phyloP scores from a whole-genome alignment of 2,329 filamentous ascomycete species.

The Fusarium sp. region DNA sequence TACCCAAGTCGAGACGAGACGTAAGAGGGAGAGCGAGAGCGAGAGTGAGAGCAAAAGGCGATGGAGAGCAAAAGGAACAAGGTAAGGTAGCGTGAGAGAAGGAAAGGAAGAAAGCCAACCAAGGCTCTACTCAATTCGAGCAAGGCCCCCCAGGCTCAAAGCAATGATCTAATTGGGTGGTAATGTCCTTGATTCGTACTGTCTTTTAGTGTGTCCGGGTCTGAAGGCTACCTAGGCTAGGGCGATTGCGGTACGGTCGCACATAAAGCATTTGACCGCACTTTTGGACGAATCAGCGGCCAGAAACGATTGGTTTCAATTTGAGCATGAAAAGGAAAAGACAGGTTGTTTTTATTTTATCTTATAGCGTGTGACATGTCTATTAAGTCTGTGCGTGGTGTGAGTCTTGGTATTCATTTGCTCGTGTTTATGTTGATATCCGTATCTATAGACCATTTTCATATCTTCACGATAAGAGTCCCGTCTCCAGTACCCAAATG shows the following conservation, averaged over 20 bases:
- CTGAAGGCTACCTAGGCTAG: background rate
- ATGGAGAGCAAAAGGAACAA: background rate
- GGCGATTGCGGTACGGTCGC: constrained; percentile 27
- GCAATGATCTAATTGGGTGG: constrained; percentile 41
- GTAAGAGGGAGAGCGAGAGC: background rate
- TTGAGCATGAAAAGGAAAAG: constrained; percentile 16
- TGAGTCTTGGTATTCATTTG: background rate
- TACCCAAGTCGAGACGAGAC: constrained; percentile 27
- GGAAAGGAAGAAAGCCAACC: constrained; percentile 8
- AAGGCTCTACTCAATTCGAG: constrained; percentile 9
- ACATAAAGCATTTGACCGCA: constrained; percentile 25
- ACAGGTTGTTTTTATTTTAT: constrained; percentile 4
- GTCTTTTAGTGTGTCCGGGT: constrained; percentile 31
- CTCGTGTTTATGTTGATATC: background rate
- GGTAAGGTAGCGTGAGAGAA: background rate
- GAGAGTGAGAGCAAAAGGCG: constrained; percentile 9
- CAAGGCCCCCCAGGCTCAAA: constrained; percentile 19
- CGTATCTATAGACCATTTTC: background rate
- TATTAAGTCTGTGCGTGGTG: constrained; percentile 17
- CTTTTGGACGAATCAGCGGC: constrained; percentile 15
- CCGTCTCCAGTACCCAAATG: background rate
- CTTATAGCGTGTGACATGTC: constrained; percentile 14
- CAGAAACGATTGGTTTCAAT: constrained; percentile 10
- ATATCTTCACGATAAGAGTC: background rate
- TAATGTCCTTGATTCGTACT: constrained; percentile 28